Base-by-base conservation (phyloP, 352 stramenopile genomes). In the Plasmopara halstedii region DNA sequence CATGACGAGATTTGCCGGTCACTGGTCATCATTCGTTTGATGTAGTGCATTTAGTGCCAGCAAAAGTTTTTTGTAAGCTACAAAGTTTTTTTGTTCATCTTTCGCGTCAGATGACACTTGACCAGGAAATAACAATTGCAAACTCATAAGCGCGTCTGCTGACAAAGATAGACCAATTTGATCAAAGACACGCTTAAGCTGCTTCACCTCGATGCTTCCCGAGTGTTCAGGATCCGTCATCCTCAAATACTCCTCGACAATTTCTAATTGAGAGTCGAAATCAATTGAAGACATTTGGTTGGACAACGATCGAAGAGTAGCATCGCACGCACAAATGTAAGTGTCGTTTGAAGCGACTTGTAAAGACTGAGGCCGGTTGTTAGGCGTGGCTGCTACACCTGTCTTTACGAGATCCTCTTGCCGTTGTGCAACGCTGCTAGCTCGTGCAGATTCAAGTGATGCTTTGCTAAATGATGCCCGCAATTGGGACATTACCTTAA, bases 401-500 rank as follows among this genome's bases (percentile, higher is more conserved):
- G 36, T 26, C 20, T 60, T 15, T 19, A 26, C 4, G 17, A 25
- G 26, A 31, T 14, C 44, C 31, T 17, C 34, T 39, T 49, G 26
- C 39, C 20, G 33, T 22, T 19, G 21, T 10, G 46, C 46, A 4
- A 17, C 3, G 27, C 40, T 48, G 42, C 17, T 47, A 52, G 34
- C 5, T 9, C 11, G 19, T 35, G 23, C 6, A 6, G 41, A n/a
- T 38, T 42, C 40, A 33, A 20, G 13, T n/a, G 10, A 23, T 27
- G 11, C 20, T 15, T 26, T 20, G 22, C 5, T 50, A 23, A 31
- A 3, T 42, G 50, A 15, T 23, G 29, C 38, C 46, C 51, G 53
- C 71, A 69, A 83, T 41, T 85, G 76, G 7, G 70, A 74, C 13
- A 88, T 70, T 0, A 76, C 70, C 43, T 88, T 88, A 15, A 92